Percentiles rank a stretch among this genome's conserved stretches.
phyloP scores from a whole-genome alignment of 371 early-diverging fungal species.

The Mucor saturninus region DNA sequence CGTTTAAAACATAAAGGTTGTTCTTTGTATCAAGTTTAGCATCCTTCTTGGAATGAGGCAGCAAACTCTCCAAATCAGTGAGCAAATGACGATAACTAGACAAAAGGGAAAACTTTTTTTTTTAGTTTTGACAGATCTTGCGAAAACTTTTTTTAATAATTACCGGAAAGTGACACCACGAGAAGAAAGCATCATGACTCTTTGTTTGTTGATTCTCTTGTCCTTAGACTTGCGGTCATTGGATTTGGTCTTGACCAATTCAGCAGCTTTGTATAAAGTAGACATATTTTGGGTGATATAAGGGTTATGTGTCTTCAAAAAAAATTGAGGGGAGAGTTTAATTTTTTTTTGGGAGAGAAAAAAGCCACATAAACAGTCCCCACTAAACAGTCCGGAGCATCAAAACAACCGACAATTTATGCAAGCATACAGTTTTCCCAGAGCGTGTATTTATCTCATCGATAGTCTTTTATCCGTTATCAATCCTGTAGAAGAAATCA shows the following conservation, averaged over 20 bases:
- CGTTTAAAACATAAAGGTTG: constrained; percentile 89
- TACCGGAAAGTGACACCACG: constrained; percentile 90
- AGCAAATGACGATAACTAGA: constrained; percentile 89
- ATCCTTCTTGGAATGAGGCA: constrained; percentile 96
- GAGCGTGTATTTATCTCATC: too few species aligned
- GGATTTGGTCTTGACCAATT: constrained; percentile 34
- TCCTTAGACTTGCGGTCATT: constrained; percentile 37
- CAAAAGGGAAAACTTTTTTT: neutral
- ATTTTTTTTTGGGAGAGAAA: neutral
- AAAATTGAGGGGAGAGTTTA: neutral
- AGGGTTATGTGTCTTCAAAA: neutral
- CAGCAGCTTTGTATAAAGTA: constrained; percentile 45
- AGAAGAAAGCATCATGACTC: constrained; percentile 87
- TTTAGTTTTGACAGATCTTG: constrained; percentile 2
- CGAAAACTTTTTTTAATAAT: neutral
- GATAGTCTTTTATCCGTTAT: too few species aligned
- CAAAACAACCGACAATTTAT: too few species aligned
- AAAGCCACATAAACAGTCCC: constrained; percentile 5
- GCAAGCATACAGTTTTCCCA: too few species aligned
- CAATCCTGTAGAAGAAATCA: too few species aligned
- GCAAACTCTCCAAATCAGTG: constrained; percentile 81
- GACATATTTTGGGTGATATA: constrained; percentile 31
- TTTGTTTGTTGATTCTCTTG: constrained; percentile 79
- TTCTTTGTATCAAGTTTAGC: constrained; percentile 92
- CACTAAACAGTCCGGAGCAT: neutral